Evolutionary conservation across 768 basidiomycete genomes (phyloP).

Genomic region (Leccinum uliginosum): DNA sequence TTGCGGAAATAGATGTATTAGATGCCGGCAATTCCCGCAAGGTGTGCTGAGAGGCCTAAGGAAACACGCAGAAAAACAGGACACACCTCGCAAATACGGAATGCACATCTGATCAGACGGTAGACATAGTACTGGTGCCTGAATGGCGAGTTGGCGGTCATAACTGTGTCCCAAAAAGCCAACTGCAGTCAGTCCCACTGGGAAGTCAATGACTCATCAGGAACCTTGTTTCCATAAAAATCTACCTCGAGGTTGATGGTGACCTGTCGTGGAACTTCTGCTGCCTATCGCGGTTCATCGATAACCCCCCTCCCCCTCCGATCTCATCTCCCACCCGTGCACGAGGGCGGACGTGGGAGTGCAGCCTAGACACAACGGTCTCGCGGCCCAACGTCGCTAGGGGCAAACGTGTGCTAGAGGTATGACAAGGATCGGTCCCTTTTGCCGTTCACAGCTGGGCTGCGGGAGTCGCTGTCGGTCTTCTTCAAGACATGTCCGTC

Average conservation of each 20-base stretch:
- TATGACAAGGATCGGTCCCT: no score
- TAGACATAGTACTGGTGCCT: conserved; percentile 65
- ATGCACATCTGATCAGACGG: conserved; percentile 65
- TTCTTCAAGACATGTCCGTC: no score
- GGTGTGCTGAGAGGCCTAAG: not conserved
- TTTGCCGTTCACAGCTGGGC: no score
- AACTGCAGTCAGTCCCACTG: conserved; percentile 61
- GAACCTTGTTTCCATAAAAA: not conserved
- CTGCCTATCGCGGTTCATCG: no score
- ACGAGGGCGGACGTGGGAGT: no score
- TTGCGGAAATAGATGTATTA: conserved; percentile 21
- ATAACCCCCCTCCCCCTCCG: no score
- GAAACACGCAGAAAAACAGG: not conserved
- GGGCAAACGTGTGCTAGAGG: no score
- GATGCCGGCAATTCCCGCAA: not conserved
- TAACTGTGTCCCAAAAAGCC: conserved; percentile 75
- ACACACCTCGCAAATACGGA: conserved; percentile 70
- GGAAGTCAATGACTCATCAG: not conserved
- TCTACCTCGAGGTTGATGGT: conserved; percentile 60
- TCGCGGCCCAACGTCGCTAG: no score
- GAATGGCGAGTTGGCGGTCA: conserved; percentile 63
- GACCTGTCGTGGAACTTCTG: no score
- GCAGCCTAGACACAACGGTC: no score
- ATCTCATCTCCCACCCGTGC: no score
- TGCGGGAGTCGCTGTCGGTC: no score